These are phyloP conservation scores for Termitomyces sp. DNA, from an alignment of 768 basidiomycete genomes.

Conservation along the genomic window DNA sequence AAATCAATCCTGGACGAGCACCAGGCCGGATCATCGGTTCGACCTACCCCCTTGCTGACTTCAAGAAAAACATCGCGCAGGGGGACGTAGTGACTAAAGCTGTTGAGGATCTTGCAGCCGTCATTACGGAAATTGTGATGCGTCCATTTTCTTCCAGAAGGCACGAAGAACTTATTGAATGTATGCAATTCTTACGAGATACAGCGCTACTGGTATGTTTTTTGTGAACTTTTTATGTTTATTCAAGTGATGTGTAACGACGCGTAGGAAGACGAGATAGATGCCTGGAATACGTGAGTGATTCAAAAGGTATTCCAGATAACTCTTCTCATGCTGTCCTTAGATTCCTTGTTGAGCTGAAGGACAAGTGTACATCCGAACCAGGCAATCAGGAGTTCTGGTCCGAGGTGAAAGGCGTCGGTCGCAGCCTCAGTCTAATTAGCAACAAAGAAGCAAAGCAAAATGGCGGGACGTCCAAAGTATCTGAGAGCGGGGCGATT, in stretches of 20 bases:
- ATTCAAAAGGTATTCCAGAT: neutral
- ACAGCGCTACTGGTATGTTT: slow-evolving; percentile 55
- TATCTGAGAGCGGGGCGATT: slow-evolving; percentile 50
- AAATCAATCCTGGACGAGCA: slow-evolving; percentile 46
- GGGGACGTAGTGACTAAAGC: slow-evolving; percentile 85
- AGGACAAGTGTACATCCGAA: slow-evolving; percentile 43
- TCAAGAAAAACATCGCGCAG: slow-evolving; percentile 58
- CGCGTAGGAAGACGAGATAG: slow-evolving; percentile 72
- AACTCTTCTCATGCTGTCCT: neutral
- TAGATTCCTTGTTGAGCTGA: slow-evolving; percentile 61
- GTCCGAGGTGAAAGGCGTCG: slow-evolving; percentile 44
- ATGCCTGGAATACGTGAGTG: slow-evolving; percentile 71
- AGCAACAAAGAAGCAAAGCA: slow-evolving; percentile 54
- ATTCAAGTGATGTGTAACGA: neutral
- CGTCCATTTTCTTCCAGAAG: slow-evolving; percentile 68
- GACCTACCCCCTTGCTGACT: slow-evolving; percentile 72
- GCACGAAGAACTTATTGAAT: slow-evolving; percentile 65
- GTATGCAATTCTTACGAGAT: slow-evolving; percentile 61
- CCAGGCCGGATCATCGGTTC: slow-evolving; percentile 74
- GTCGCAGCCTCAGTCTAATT: slow-evolving; percentile 57
- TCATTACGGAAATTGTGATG: slow-evolving; percentile 65
- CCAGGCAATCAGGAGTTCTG: slow-evolving; percentile 69
- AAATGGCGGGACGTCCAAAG: slow-evolving; percentile 48
- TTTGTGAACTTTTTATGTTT: neutral
- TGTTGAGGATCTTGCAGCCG: slow-evolving; percentile 68